Conservation (phyloP, 2,329 filamentous ascomycete genomes). For the Fusarium continuum region DNA sequence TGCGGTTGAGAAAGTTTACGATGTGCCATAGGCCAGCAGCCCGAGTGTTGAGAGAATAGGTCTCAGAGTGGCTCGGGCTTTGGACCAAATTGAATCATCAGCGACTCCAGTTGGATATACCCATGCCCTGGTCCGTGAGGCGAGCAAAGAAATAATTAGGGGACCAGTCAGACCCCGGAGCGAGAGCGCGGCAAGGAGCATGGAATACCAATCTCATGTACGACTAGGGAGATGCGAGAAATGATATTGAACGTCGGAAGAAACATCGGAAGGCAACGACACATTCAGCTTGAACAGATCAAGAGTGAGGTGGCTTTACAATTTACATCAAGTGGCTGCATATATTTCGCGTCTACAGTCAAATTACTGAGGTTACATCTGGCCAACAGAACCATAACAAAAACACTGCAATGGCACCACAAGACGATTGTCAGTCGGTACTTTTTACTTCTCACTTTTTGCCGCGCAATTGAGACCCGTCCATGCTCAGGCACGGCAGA, state of each 20-base stretch:
- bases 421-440: constrained; percentile 8
- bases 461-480: constrained; percentile 19
- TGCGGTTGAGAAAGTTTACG: not conserved
- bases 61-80: constrained; percentile 10
- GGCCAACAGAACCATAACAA: too few relatives aligned
- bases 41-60: constrained; percentile 6
- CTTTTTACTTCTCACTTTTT: constrained; percentile 5
- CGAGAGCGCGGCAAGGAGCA: constrained; percentile 29
- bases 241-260: constrained; percentile 16
- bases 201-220: constrained; percentile 22
- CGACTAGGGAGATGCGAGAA: constrained; percentile 27
- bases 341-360: not conserved
- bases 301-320: constrained; percentile 21
- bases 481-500: constrained; percentile 25
- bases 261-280: not conserved
- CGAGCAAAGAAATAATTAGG: constrained; percentile 25
- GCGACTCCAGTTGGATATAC: constrained; percentile 12
- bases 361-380: not conserved
- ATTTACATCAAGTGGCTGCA: constrained; percentile 24
- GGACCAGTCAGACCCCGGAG: constrained; percentile 34
- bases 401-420: not conserved
- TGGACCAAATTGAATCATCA: constrained; percentile 16
- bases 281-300: not conserved
- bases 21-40: too few relatives aligned
- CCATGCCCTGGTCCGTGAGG: constrained; percentile 36